Conservation (phyloP, 352 stramenopile genomes). For the Hyaloperonospora arabidopsidis region DNA sequence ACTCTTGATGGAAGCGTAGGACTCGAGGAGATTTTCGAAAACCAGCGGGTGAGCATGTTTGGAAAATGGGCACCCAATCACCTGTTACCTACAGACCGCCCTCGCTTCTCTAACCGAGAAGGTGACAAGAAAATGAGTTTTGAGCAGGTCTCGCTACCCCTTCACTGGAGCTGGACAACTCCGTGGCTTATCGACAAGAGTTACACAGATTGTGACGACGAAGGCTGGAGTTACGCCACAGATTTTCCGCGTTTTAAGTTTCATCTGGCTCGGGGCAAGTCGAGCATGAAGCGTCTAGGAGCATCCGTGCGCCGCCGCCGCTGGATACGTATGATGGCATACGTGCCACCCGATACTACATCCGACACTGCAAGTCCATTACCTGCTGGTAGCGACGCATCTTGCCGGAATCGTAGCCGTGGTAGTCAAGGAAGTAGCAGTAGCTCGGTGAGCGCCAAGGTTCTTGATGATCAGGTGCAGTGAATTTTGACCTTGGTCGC, state of each 20-base stretch:
- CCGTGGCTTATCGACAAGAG: slow-evolving; percentile 83
- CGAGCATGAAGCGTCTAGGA: slow-evolving; percentile 65
- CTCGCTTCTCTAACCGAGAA: slow-evolving; percentile 73
- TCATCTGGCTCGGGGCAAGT: slow-evolving; percentile 71
- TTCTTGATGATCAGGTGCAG: not conserved
- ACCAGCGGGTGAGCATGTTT: slow-evolving; percentile 83
- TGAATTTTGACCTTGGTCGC: slow-evolving; percentile 11
- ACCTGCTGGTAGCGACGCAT: not conserved
- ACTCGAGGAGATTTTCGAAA: slow-evolving; percentile 85
- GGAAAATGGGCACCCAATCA: slow-evolving; percentile 83
- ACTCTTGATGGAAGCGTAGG: slow-evolving; percentile 65
- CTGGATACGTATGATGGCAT: slow-evolving; percentile 84
- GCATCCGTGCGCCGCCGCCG: slow-evolving; percentile 65
- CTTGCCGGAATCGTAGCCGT: slow-evolving; percentile 16
- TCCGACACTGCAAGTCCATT: slow-evolving; percentile 13
- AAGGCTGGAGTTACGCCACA: slow-evolving; percentile 83
- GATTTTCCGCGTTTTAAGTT: slow-evolving; percentile 83
- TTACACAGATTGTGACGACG: slow-evolving; percentile 83
- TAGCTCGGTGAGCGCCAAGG: slow-evolving; percentile 24
- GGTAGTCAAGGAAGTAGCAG: slow-evolving; percentile 27
- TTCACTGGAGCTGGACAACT: slow-evolving; percentile 77
- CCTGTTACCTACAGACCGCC: slow-evolving; percentile 67
- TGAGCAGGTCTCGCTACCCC: slow-evolving; percentile 62
- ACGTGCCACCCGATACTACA: slow-evolving; percentile 44
- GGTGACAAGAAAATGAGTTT: slow-evolving; percentile 76